Conservation (phyloP, 352 stramenopile genomes). For the Achlya hypogyna region DNA sequence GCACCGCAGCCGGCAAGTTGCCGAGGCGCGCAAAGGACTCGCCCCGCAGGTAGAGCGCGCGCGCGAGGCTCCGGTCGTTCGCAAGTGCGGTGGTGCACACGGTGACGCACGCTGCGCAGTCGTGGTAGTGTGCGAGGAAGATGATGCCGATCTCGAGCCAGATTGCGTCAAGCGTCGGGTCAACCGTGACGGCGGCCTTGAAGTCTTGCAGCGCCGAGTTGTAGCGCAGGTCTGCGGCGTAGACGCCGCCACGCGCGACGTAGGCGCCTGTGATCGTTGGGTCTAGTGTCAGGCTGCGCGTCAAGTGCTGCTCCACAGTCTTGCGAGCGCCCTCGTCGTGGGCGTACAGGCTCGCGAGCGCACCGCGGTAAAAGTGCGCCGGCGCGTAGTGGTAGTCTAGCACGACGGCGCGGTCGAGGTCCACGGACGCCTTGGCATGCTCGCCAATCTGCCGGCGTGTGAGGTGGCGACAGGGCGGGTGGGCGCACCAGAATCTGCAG, state of each 20-base stretch:
- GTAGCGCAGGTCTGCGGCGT: constrained; percentile 62
- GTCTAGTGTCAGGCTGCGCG: constrained; percentile 51
- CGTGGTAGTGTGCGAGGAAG: constrained; percentile 73
- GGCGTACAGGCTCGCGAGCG: constrained; percentile 40
- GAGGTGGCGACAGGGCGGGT: neutral
- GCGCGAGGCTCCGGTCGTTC: constrained; percentile 50
- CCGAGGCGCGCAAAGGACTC: constrained; percentile 57
- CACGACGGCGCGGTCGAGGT: constrained; percentile 66
- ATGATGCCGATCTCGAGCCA: constrained; percentile 77
- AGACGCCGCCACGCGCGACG: constrained; percentile 56
- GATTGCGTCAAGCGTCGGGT: constrained; percentile 64
- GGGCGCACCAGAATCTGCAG: constrained; percentile 44
- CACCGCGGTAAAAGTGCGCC: constrained; percentile 66
- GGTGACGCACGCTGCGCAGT: constrained; percentile 52
- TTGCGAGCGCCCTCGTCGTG: constrained; percentile 28
- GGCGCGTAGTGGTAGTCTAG: constrained; percentile 75
- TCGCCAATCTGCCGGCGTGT: constrained; percentile 24
- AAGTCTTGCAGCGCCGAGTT: constrained; percentile 72
- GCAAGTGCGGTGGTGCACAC: constrained; percentile 51
- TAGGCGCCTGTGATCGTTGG: constrained; percentile 67
- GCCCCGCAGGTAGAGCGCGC: constrained; percentile 53
- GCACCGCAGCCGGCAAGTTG: constrained; percentile 34
- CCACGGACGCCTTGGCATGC: constrained; percentile 30
- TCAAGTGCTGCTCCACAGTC: constrained; percentile 47
- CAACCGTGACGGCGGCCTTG: constrained; percentile 57